Base-by-base conservation (phyloP, 2,329 filamentous ascomycete genomes). In the Talaromyces sp. region DNA sequence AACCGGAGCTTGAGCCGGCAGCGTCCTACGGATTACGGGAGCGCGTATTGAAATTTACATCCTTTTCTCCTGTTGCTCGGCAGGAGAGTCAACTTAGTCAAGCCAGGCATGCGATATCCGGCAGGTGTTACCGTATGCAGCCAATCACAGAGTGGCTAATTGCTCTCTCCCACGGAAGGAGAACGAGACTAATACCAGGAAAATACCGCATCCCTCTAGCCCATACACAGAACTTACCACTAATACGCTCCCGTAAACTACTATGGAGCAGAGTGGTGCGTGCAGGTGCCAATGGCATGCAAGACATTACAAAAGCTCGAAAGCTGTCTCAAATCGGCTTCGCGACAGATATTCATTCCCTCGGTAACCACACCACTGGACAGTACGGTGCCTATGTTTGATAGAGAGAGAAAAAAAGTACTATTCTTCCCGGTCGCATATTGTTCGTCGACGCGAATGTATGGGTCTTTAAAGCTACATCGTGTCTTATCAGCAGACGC, bases 1-100 rank as follows among this genome's bases (percentile, higher is more conserved):
- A 70, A 74, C 73, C 73, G 73, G 73, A 73, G 70, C 71, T 70
- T 70, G 69, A 72, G 67, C 74, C 73, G 74, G 74, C 75, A 75
- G 68, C 73, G 73, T 72, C 12, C 68, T 40, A 56, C 64, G 46
- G 52, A 44, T 63, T 65, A 65, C 58, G 65, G 66, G 62, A 14
- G 54, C 18, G 16, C 18, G 61, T 63, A 63, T 55, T 56, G 46
- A 48, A 52, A 28, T 42, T 54, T 40, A 54, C 58, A 54, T 23
- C 50, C 50, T 37, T 54, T 54, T 54, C 50, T 54, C 50, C 50
- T 54, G 50, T 18, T 37, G 31, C 40, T 55, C 44, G n/a, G n/a
- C 21, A 37, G 40, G n/a, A n/a, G 28, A 28, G 28, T 28, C n/a
- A n/a, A n/a, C n/a, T n/a, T 21, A 0, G 25, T 46, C 21, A 50